phyloP scores from a whole-genome alignment of 2,329 filamentous ascomycete genomes.

The Canariomyces notabilis region DNA sequence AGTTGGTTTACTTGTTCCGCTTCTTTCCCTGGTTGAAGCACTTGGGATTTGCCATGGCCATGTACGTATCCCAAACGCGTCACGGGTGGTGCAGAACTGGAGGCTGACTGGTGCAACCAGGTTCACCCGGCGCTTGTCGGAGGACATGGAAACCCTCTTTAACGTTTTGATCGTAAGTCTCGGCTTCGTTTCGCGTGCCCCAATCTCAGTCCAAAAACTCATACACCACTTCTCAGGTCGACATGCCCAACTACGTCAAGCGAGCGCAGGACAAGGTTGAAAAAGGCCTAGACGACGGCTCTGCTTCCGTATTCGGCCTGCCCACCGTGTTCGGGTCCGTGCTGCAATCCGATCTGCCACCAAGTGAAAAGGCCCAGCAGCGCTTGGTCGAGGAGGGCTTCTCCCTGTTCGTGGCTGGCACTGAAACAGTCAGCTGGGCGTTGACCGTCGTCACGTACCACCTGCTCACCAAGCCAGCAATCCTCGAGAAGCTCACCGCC shows the following conservation, averaged over 20 bases:
- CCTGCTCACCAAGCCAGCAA: background rate
- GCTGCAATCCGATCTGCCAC: background rate
- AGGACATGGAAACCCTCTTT: slow-evolving; percentile 1
- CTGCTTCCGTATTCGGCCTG: too few species aligned
- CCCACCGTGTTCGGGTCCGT: slow-evolving; percentile 3
- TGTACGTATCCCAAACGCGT: background rate
- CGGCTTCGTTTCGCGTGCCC: background rate
- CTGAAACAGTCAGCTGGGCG: slow-evolving; percentile 7
- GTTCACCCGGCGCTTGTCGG: background rate
- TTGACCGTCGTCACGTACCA: slow-evolving; percentile 3
- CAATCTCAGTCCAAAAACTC: too few species aligned
- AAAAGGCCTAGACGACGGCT: background rate
- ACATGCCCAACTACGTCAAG: slow-evolving; percentile 1
- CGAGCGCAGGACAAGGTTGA: background rate
- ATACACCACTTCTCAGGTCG: background rate
- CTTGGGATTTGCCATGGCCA: slow-evolving; percentile 5
- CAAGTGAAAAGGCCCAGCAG: background rate
- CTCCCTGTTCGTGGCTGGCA: slow-evolving; percentile 3
- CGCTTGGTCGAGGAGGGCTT: slow-evolving; percentile 1
- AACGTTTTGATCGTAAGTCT: background rate
- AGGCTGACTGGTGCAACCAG: background rate
- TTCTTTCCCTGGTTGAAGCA: slow-evolving; percentile 25
- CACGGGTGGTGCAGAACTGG: background rate
- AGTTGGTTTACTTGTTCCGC: slow-evolving; percentile 23
- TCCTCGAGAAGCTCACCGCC: slow-evolving; percentile 1